Conservation (phyloP, 139 green algal genomes). For the Asterochloris erici region DNA sequence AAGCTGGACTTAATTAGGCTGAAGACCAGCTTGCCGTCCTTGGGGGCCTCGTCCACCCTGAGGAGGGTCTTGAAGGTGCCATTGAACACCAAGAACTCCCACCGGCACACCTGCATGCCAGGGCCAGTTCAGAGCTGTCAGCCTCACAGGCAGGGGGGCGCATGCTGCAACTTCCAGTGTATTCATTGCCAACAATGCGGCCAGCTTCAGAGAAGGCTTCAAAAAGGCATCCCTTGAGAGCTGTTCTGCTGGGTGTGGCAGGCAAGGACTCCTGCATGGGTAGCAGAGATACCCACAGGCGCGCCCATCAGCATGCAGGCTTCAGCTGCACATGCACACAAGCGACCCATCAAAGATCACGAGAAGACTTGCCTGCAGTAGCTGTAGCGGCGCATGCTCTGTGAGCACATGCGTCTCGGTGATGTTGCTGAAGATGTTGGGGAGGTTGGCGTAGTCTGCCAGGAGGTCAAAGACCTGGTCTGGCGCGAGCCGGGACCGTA, state of each 20-base stretch:
- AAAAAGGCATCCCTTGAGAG: neutral
- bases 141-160: neutral
- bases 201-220: neutral
- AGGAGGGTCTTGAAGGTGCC: slow-evolving; percentile 50
- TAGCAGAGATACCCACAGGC: neutral
- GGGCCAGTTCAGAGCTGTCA: neutral
- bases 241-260: neutral
- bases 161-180: neutral
- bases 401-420: neutral
- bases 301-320: neutral
- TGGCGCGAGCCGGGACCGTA: slow-evolving; percentile 8
- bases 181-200: neutral
- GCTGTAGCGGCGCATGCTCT: neutral
- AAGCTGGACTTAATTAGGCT: slow-evolving; percentile 44
- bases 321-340: neutral
- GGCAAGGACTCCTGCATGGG: neutral
- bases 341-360: neutral
- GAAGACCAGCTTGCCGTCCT: slow-evolving; percentile 36
- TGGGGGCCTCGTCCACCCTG: slow-evolving; percentile 32
- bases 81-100: slow-evolving; percentile 50
- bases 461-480: slow-evolving; percentile 29
- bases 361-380: neutral
- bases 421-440: slow-evolving; percentile 43
- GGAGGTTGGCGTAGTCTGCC: slow-evolving; percentile 31
- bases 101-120: slow-evolving; percentile 38